A percentile compares a stretch with the other conserved stretches of the same genome.
These are phyloP conservation scores for Epichloe gansuensis DNA, from an alignment of 2,329 filamentous ascomycete genomes.

Conservation along the genomic window DNA sequence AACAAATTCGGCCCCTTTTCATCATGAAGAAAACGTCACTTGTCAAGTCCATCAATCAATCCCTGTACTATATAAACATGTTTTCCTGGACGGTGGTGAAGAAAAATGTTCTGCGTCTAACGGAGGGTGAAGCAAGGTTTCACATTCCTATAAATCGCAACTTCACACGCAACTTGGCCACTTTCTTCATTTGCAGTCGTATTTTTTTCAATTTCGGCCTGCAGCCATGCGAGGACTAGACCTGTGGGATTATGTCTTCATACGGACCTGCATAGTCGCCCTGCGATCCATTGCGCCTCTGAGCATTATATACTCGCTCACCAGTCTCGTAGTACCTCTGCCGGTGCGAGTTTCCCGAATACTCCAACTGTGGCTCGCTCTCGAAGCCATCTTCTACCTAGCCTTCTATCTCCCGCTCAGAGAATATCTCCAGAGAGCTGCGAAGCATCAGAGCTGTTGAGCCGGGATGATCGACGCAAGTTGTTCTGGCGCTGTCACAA, in stretches of 20 bases:
- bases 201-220: too few species aligned
- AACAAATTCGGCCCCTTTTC: too few species aligned
- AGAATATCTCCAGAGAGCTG: conserved; percentile 36
- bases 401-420: conserved; percentile 40
- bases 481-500: conserved; percentile 39
- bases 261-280: conserved; percentile 33
- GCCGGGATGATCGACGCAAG: conserved; percentile 31
- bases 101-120: too few species aligned
- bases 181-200: too few species aligned
- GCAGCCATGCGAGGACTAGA: too few species aligned
- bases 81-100: too few species aligned
- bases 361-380: conserved; percentile 30
- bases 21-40: too few species aligned
- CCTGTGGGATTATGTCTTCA: conserved; percentile 20
- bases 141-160: too few species aligned
- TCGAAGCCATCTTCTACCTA: conserved; percentile 44
- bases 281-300: conserved; percentile 38
- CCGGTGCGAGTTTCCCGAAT: conserved; percentile 17
- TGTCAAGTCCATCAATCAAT: too few species aligned
- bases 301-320: conserved; percentile 32
- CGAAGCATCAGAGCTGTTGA: conserved; percentile 32
- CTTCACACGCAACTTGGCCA: too few species aligned
- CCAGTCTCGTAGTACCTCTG: conserved; percentile 11
- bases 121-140: too few species aligned
- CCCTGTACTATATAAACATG: too few species aligned